Conservation (phyloP, 257 asterid genomes). For the Ilex aquifolium region DNA sequence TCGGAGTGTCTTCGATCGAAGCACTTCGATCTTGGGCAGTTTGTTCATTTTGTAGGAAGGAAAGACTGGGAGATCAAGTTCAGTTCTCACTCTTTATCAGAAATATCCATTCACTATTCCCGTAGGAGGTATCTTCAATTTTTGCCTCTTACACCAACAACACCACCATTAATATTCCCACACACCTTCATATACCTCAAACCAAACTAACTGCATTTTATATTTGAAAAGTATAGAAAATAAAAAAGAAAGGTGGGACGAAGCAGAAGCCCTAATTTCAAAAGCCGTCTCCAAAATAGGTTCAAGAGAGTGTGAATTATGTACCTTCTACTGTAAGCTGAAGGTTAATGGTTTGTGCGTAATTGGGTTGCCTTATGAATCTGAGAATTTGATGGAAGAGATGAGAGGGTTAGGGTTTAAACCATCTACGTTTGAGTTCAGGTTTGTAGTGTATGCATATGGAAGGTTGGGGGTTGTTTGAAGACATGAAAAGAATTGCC, state of each 20-base stretch:
- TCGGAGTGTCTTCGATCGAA: too few relatives aligned
- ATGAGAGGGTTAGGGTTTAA: constrained; percentile 55
- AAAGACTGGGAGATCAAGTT: too few relatives aligned
- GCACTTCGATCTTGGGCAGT: too few relatives aligned
- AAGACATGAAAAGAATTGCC: constrained; percentile 63
- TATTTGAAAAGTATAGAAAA: too few relatives aligned
- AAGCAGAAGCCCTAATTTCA: constrained; percentile 40
- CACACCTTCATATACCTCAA: too few relatives aligned
- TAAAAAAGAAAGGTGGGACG: constrained; percentile 39
- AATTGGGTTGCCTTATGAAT: constrained; percentile 55
- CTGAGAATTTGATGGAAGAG: constrained; percentile 58
- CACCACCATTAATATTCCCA: too few relatives aligned
- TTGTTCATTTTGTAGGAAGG: too few relatives aligned
- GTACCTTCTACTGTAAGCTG: constrained; percentile 54
- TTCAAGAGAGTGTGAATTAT: constrained; percentile 48
- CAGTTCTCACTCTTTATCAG: too few relatives aligned
- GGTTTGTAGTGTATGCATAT: constrained; percentile 59
- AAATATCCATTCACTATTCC: too few relatives aligned
- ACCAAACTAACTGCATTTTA: too few relatives aligned
- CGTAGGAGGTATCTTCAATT: too few relatives aligned
- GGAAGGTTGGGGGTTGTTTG: constrained; percentile 59
- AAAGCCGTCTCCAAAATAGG: constrained; percentile 44
- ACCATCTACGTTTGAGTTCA: constrained; percentile 50
- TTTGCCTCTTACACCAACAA: too few relatives aligned
- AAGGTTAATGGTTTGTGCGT: constrained; percentile 51